Evolutionary conservation across 2,329 filamentous ascomycete genomes (phyloP), one percentile per base, ranked within the genome.

Genomic region (Aspergillus sp.): DNA sequence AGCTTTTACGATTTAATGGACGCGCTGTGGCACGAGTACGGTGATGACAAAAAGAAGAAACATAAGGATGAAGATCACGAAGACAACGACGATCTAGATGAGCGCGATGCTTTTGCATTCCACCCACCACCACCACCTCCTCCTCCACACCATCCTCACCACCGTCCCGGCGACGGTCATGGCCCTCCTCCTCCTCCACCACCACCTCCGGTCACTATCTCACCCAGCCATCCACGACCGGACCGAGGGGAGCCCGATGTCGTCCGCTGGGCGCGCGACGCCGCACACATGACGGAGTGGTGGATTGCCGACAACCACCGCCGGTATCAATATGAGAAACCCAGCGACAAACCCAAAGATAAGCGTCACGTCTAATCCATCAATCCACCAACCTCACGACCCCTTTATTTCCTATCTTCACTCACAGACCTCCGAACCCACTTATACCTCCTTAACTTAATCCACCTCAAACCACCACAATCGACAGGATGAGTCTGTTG

Each of bases 231-330:
- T 11, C 51, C 43, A 5, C 32, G 32, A 3, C 42, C 42, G 9
- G 26, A 50, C 3, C 45, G 59, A 6, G 63, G 67, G 26, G 63
- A 61, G 22, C 45, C 60, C 1, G 63, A 66, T 3, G 57, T 58
- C 7, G 61, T 66, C 15, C 24, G 60, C 7, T 69, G 65, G 65
- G 54, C 68, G 15, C 64, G 60, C 12, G 65, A 69, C n/a, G 67
- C 65, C 2, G 64, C 66, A 3, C 68, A 69, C 42, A 59, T 69
- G 26, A 56, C 68, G 8, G 61, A 67, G 39, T 70, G 68, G 68
- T 71, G 68, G 68, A 67, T 70, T 15, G n/a, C 42, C 5, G 68
- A 71, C 18, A 71, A 71, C 58, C 68, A 67, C 66, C 59, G 62
- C 32, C 66, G 65, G 17, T 71, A 61, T 50, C 55, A 52, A n/a